Percentiles rank a stretch among this genome's conserved stretches.
These are phyloP conservation scores for Hypoxylon sp. DNA, from an alignment of 2,329 filamentous ascomycete species.

Conservation along the genomic window DNA sequence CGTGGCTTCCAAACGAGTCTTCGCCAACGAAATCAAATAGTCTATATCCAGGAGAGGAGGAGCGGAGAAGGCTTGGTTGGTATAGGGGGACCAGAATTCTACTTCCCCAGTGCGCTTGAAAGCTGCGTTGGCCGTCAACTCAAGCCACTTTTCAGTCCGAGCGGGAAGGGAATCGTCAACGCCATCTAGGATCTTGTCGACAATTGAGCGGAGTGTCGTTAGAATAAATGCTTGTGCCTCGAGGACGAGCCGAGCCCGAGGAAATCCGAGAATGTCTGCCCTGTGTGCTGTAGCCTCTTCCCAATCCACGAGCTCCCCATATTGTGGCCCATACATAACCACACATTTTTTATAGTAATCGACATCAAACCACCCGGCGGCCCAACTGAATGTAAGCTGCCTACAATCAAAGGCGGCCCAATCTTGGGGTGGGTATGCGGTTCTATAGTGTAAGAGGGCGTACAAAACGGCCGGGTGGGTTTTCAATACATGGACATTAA, in stretches of 20 bases:
- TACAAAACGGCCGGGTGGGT: slow-evolving; percentile 10
- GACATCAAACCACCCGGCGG: slow-evolving; percentile 6
- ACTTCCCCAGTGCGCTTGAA: slow-evolving; percentile 20
- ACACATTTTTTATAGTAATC: slow-evolving; percentile 14
- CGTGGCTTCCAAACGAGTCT: slow-evolving; percentile 16
- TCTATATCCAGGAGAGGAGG: slow-evolving; percentile 18
- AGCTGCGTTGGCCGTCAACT: slow-evolving; percentile 18
- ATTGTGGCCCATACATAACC: slow-evolving; percentile 16
- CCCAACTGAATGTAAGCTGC: slow-evolving; percentile 13
- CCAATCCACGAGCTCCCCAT: slow-evolving; percentile 13
- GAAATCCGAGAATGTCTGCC: slow-evolving; percentile 22
- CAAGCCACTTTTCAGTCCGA: slow-evolving; percentile 10
- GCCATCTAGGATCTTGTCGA: slow-evolving; percentile 14
- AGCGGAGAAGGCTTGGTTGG: slow-evolving; percentile 20
- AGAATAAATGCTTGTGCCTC: slow-evolving; percentile 20
- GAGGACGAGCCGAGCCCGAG: slow-evolving; percentile 22
- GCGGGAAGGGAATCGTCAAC: slow-evolving; percentile 5
- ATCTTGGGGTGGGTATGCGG: slow-evolving; percentile 8
- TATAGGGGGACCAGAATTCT: slow-evolving; percentile 27
- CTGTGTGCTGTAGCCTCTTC: slow-evolving; percentile 13
- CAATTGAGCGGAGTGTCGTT: slow-evolving; percentile 16
- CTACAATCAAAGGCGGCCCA: slow-evolving; percentile 22
- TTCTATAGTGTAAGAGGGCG: slow-evolving; percentile 22
- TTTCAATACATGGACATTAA: slow-evolving; percentile 6
- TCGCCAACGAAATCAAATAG: slow-evolving; percentile 15